Evolutionary conservation across 2,329 filamentous ascomycete genomes (phyloP), one percentile per base, ranked within the genome.

Genomic region (Neopestalotiopsis sp.): DNA sequence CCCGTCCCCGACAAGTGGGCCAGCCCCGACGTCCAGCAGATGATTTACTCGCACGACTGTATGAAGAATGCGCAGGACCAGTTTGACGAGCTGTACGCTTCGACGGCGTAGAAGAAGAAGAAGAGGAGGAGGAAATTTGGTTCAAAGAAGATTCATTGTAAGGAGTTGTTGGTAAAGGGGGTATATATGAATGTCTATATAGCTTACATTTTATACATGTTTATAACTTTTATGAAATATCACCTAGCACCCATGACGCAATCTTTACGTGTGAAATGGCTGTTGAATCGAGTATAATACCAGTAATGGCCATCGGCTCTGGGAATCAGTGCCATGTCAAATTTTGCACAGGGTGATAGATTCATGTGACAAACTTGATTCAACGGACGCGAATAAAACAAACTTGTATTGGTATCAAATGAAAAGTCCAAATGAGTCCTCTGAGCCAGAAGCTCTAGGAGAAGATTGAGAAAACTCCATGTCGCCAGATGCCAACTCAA

Each of bases 1-100:
- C 81, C 80, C 68, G 87, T 87, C 70, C 89, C 89, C 2, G 90
- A 92, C 79, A 92, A 91, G 81, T 92, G 90, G 90, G 89, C 89
- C 3, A 91, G 90, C 77, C 89, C 89, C 10, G 90, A 92, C 74
- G 88, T 92, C 57, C 90, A 92, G 79, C 85, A 86, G 78, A 87
- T 87, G 84, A 88, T 92, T 70, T 92, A 92, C 78, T 85, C 86
- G 12, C 84, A 90, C 74, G 89, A 92, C 78, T 90, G 89, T 74
- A 83, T 88, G 64, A 79, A 83, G 74, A 85, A 88, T 67, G 85
- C 88, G 0, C 78, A 79, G 64, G 85, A 88, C 58, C 80, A 81
- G 69, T 90, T 89, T 76, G 82, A 85, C 12, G 79, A 83, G 74
- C 72, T 88, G 53, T 88, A 80, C 71, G 77, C 34, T 10, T 38